phyloP scores from a whole-genome alignment of 805 yeast genomes.

The Kluyveromyces dobzhanskii region DNA sequence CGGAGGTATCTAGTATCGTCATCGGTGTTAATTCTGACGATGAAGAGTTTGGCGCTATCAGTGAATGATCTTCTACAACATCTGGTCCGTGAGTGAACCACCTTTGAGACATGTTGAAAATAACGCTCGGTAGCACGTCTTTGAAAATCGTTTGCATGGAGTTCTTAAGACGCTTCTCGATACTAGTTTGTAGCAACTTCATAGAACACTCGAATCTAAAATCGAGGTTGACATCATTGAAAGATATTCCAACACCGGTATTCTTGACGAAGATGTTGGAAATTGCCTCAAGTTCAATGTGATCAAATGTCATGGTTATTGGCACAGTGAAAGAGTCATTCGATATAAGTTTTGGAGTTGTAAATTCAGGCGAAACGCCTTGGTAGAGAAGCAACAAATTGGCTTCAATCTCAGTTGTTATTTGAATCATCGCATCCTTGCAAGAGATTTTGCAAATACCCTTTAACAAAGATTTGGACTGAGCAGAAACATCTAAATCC shows the following conservation, averaged over 20 bases:
- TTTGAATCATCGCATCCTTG: constrained; percentile 25
- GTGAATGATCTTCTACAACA: constrained; percentile 4
- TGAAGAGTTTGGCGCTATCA: constrained; percentile 4
- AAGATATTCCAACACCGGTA: constrained; percentile 28
- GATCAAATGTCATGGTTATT: constrained; percentile 27
- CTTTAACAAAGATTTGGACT: constrained; percentile 26
- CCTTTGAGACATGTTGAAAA: constrained; percentile 28
- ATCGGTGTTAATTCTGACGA: constrained; percentile 8
- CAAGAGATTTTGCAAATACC: constrained; percentile 29
- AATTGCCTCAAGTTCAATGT: constrained; percentile 28
- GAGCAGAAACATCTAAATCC: constrained; percentile 26
- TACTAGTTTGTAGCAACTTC: constrained; percentile 26
- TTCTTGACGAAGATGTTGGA: constrained; percentile 27
- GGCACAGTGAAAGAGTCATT: constrained; percentile 30
- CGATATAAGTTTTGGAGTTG: constrained; percentile 26
- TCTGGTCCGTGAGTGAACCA: constrained; percentile 22
- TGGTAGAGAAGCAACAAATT: constrained; percentile 25
- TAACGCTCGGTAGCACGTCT: constrained; percentile 28
- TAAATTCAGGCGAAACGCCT: constrained; percentile 22
- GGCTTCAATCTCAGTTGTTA: constrained; percentile 29
- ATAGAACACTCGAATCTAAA: constrained; percentile 31
- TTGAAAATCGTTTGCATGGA: constrained; percentile 28
- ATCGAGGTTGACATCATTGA: constrained; percentile 30
- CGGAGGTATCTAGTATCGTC: constrained; percentile 21
- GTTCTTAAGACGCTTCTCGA: constrained; percentile 27